These are phyloP conservation scores for Agroathelia rolfsii DNA, from an alignment of 1,284 basidiomycete species.

Conservation along the genomic window DNA sequence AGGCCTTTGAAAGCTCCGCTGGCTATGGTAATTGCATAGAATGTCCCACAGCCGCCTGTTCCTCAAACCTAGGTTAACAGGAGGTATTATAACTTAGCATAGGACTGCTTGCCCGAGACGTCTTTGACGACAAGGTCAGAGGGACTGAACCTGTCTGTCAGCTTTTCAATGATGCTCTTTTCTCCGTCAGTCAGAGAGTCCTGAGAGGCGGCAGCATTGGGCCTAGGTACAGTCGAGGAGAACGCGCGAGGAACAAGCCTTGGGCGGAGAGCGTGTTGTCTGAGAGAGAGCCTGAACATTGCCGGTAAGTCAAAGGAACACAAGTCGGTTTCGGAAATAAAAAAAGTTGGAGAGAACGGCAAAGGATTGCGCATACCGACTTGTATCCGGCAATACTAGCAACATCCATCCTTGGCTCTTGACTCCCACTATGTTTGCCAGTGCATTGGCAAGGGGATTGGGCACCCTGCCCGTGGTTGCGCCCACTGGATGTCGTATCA, in stretches of 20 bases:
- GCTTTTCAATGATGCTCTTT: constrained; percentile 59
- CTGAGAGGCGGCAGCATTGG: constrained; percentile 11
- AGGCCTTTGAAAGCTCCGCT: constrained; percentile 82
- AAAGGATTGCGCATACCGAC: too few relatives aligned
- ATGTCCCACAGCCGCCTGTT: constrained; percentile 89
- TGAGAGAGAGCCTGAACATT: too few relatives aligned
- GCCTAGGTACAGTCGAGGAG: constrained; percentile 1
- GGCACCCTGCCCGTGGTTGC: too few relatives aligned
- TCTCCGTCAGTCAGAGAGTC: constrained; percentile 47
- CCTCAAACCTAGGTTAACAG: neutral
- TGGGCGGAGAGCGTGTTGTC: constrained; percentile 1
- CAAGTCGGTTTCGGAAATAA: too few relatives aligned
- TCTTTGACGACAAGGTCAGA: constrained; percentile 77
- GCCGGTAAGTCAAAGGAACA: too few relatives aligned
- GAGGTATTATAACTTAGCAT: constrained; percentile 3
- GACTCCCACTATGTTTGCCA: too few relatives aligned
- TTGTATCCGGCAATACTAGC: too few relatives aligned
- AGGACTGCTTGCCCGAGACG: constrained; percentile 60
- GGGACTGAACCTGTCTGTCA: constrained; percentile 67
- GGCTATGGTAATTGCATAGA: constrained; percentile 89
- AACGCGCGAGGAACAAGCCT: neutral
- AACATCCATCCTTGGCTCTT: too few relatives aligned
- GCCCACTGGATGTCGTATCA: too few relatives aligned
- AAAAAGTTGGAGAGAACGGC: too few relatives aligned
- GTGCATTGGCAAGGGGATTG: too few relatives aligned